Evolutionary conservation across 129 eudicot species (phyloP), one percentile per base, ranked within the genome.

Genomic region (Apium graveolens): DNA sequence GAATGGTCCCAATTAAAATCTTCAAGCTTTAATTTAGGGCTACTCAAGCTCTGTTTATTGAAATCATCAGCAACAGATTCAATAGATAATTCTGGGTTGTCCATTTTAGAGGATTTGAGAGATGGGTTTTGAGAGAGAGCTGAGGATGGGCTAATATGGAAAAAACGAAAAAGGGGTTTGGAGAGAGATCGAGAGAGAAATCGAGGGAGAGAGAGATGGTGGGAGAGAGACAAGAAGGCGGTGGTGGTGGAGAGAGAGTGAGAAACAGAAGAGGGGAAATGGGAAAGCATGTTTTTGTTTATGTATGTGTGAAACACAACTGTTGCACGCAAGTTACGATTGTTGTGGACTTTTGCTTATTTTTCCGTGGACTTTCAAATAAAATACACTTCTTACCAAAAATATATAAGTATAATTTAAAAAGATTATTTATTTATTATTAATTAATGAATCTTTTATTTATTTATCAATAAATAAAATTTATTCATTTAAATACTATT

Each of bases 1-100:
- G 97, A 95, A 72, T 95, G 82, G 81, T 95, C 97, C 98, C 97
- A 91, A 79, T 85, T 90, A 12, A 95, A 82, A 83, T 91, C 97
- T 46, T 95, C 92, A 16, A 95, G 91, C 73, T 76, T 88, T 85
- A 90, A 81, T 66, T 78, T 91, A 16, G 35, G 5, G 1, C 80
- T 82, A 43, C 38, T 46, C 76, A 91, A 82, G 39, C 80, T 84
- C 46, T 93, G 97, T 57, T 86, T 88, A 74, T 82, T 88, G 48
- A 88, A 81, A 68, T 84, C 96, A 49, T 89, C 89, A 42, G 89
- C 53, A 13, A 93, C 76, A 7, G 91, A 86, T 27, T 89, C 91
- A 35, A 86, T 78, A 34, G 91, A 60, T 42, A 74, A 45, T 37
- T 74, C 84, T 32, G 83, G 65, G 78, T 80, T 70, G 34, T 83